Evolutionary conservation across 441 rosid genomes (phyloP), one percentile per base, ranked within the genome.

Genomic region (Theobroma grandiflorum): DNA sequence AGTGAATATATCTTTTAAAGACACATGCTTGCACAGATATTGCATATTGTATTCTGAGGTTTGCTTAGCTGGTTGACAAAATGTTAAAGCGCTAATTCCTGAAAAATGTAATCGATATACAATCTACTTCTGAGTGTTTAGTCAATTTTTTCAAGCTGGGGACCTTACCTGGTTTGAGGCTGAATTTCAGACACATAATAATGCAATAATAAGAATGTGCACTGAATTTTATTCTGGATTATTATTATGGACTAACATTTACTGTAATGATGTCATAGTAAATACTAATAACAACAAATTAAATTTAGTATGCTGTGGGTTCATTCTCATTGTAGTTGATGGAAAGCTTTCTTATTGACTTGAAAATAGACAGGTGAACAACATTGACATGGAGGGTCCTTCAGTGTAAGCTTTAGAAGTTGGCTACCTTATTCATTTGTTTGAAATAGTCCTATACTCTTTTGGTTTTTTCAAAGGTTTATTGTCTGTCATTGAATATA

Each of bases 1-100:
- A 86, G 81, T 38, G 33, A 72, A 11, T 10, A 18, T 53, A 53
- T 72, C 35, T n/a, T 35, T n/a, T 3, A n/a, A 55, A 55, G 47
- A 37, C 18, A 33, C 75, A 8, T 33, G 49, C 63, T n/a, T 53
- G 49, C 49, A n/a, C 26, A 35, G 35, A 55, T 33, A 55, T 59
- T 53, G 6, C n/a, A 37, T 37, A 20, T 72, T 37, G 49, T n/a
- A 53, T 72, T 72, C 45, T 18, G 62, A n/a, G 63, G 16, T 22
- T 18, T 18, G 47, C 76, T 37, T 37, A 72, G 18, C 63, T 72
- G 63, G 63, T 37, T 35, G 76, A 72, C 59, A 71, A 59, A 22
- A 72, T 33, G 61, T 53, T 52, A 52, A 35, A 35, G 45, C 75
- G 45, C 75, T 35, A 35, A 52, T 72, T 52, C 45, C 75, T 52